Evolutionary conservation across 2,329 filamentous ascomycete genomes (phyloP).

Genomic region (Talaromyces sp.): DNA sequence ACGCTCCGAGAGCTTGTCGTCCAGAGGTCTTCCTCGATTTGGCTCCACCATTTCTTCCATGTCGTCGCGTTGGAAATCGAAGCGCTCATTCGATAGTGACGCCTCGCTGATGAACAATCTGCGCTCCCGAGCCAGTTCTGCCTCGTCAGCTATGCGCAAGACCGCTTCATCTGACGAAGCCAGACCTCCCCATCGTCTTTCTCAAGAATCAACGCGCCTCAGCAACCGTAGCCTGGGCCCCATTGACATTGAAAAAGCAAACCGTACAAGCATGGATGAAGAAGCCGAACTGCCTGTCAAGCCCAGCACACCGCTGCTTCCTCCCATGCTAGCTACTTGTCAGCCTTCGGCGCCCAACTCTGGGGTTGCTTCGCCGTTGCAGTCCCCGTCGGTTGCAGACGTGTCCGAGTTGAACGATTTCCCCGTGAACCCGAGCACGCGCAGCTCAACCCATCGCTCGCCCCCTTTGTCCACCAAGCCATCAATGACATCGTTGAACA

Average conservation of each 20-base stretch:
- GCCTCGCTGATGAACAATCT: slow-evolving; percentile 25
- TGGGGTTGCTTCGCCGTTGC: slow-evolving; percentile 70
- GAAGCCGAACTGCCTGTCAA: slow-evolving; percentile 48
- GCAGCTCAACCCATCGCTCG: slow-evolving; percentile 50
- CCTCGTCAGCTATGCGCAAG: slow-evolving; percentile 24
- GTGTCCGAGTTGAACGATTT: slow-evolving; percentile 38
- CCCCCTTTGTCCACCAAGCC: slow-evolving; percentile 72
- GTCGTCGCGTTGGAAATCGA: slow-evolving; percentile 45
- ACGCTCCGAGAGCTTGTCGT: slow-evolving; percentile 43
- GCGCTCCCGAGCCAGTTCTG: slow-evolving; percentile 38
- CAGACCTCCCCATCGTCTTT: slow-evolving; percentile 58
- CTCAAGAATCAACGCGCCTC: slow-evolving; percentile 49
- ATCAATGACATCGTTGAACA: slow-evolving; percentile 69
- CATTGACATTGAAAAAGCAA: slow-evolving; percentile 51
- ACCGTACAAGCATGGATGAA: slow-evolving; percentile 45
- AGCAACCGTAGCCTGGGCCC: slow-evolving; percentile 46
- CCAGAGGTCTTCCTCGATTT: slow-evolving; percentile 59
- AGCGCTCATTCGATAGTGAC: slow-evolving; percentile 18
- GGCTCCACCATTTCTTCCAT: slow-evolving; percentile 66
- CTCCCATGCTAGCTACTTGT: slow-evolving; percentile 66
- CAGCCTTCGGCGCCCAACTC: slow-evolving; percentile 45
- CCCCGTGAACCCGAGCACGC: slow-evolving; percentile 45
- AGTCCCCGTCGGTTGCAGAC: slow-evolving; percentile 75
- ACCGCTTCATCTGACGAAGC: slow-evolving; percentile 38
- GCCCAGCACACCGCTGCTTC: slow-evolving; percentile 77